Evolutionary conservation across 2,329 filamentous ascomycete species (phyloP), one percentile per base, ranked within the genome.

Genomic region (Beauveria rudraprayagi): DNA sequence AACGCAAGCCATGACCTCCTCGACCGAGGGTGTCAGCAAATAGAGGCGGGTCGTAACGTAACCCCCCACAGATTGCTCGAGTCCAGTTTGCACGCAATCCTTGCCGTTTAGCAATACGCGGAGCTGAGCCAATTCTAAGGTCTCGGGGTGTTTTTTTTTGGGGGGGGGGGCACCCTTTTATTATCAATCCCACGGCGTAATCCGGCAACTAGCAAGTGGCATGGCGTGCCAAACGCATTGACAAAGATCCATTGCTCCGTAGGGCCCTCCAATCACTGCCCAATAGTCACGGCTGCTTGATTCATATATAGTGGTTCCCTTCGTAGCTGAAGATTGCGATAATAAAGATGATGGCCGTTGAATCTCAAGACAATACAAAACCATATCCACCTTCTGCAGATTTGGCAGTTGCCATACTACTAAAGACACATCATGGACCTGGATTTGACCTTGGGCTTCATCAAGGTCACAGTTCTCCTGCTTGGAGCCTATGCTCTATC

Each of bases 41-140:
- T 59, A 59, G 56, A 51, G 47, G 56, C 56, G 56, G 56, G 56
- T 52, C 56, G 24, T 10, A 26, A 26, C 56, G 24, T 10, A 26
- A 26, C 37, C 56, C 40, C 40, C 56, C 34, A 44, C 53, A n/a
- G 7, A n/a, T 17, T 51, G 10, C 11, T 44, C n/a, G 11, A 37
- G 22, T 52, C 56, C 47, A 34, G 30, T 52, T 59, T 41, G 46
- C 14, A 22, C 26, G 56, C n/a, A 52, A 59, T 24, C 53, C 17
- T 51, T 16, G 28, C 55, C 28, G 6, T 48, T n/a, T 17, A n/a
- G 41, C 19, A 19, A 57, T 40, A 50, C 28, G 55, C 55, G 44
- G 54, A 47, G 26, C 41, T 37, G n/a, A 26, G 24, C 28, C 24
- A 10, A 16, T 55, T 30, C 52, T 44, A n/a, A 17, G 44, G 37